Conservation (phyloP, 345 rosid genomes). For the Mangifera indica region DNA sequence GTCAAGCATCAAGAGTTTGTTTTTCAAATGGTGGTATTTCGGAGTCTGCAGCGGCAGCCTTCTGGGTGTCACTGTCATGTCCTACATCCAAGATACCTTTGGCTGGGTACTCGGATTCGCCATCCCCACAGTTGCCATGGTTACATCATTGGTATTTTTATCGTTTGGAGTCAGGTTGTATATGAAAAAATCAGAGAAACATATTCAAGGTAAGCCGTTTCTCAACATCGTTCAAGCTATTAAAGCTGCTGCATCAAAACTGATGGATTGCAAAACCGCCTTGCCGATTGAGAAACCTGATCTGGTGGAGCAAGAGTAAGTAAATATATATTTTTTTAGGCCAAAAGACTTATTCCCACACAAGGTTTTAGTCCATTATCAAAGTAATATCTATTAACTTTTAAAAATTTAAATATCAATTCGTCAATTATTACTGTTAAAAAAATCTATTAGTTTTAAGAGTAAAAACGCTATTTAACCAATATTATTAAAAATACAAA, state of each 20-base stretch:
- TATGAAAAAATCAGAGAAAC: slow-evolving; percentile 30
- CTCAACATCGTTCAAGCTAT: slow-evolving; percentile 28
- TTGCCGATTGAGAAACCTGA: slow-evolving; percentile 41
- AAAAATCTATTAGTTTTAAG: no score
- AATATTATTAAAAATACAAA: no score
- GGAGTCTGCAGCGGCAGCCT: slow-evolving; percentile 87
- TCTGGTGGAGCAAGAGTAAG: slow-evolving; percentile 78
- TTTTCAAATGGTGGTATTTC: slow-evolving; percentile 96
- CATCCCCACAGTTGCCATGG: slow-evolving; percentile 74
- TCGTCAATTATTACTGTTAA: no score
- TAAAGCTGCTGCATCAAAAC: slow-evolving; percentile 33
- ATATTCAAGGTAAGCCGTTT: slow-evolving; percentile 26
- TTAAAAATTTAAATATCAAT: no score
- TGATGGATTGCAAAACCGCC: slow-evolving; percentile 33
- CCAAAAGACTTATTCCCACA: no score
- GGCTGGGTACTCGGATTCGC: slow-evolving; percentile 95
- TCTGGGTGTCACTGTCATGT: slow-evolving; percentile 77
- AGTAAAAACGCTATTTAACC: no score
- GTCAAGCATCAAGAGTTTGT: slow-evolving; percentile 47
- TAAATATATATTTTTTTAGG: no score
- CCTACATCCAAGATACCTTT: slow-evolving; percentile 81
- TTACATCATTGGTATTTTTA: slow-evolving; percentile 49
- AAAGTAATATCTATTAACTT: no score
- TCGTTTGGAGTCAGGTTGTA: slow-evolving; percentile 59
- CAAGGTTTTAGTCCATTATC: no score